Conservation (phyloP, 2,329 filamentous ascomycete genomes). For the Tolypocladium sp. region DNA sequence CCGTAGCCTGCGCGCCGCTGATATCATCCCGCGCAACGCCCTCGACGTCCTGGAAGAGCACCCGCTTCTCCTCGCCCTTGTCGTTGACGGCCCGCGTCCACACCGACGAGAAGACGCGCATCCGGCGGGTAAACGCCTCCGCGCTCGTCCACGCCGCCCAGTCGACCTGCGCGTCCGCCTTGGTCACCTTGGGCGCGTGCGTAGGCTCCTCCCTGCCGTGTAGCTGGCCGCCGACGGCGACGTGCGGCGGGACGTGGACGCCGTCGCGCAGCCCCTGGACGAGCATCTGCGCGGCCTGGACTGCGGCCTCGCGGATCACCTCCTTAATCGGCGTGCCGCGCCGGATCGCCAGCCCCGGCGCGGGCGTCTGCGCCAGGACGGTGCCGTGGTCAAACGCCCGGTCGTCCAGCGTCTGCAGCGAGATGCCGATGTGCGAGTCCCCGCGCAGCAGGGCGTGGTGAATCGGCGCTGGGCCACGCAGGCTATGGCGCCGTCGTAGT, state of each 20-base stretch:
- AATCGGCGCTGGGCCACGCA: slow-evolving; percentile 79
- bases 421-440: slow-evolving; percentile 58
- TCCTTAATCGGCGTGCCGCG: slow-evolving; percentile 31
- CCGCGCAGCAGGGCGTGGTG: slow-evolving; percentile 69
- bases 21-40: slow-evolving; percentile 7
- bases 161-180: slow-evolving; percentile 52
- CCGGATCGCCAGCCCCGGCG: slow-evolving; percentile 45
- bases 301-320: slow-evolving; percentile 42
- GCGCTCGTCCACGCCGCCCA: slow-evolving; percentile 43
- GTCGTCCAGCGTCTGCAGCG: slow-evolving; percentile 78
- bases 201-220: slow-evolving; percentile 9
- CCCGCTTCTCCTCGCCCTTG: slow-evolving; percentile 18
- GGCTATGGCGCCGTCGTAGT: slow-evolving; percentile 32
- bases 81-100: slow-evolving; percentile 43
- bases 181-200: slow-evolving; percentile 66
- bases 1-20: not conserved
- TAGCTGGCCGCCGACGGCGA: slow-evolving; percentile 17
- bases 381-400: slow-evolving; percentile 68
- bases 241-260: slow-evolving; percentile 56
- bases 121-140: slow-evolving; percentile 44
- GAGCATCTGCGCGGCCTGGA: slow-evolving; percentile 62
- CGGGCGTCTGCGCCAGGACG: slow-evolving; percentile 61
- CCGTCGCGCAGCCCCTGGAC: slow-evolving; percentile 52
- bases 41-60: slow-evolving; percentile 29
- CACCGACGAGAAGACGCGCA: slow-evolving; percentile 53